These are phyloP conservation scores for Metarhizium robertsii DNA, from an alignment of 2,329 filamentous ascomycete species.

Conservation along the genomic window DNA sequence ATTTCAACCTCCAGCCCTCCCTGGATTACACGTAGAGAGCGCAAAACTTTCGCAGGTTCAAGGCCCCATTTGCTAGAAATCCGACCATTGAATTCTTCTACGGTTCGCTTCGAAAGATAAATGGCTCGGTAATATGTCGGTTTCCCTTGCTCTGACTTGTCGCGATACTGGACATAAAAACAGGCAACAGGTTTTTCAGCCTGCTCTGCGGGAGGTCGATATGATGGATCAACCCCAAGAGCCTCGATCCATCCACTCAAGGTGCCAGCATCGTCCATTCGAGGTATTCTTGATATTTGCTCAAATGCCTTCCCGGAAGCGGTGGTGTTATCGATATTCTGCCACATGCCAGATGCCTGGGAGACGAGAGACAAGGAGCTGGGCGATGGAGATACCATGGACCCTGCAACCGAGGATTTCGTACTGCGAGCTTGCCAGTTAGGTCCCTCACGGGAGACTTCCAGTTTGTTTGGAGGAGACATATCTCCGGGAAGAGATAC, in stretches of 20 bases:
- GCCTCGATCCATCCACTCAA: slow-evolving; percentile 83
- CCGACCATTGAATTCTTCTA: slow-evolving; percentile 62
- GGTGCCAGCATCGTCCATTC: slow-evolving; percentile 52
- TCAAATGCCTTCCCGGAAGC: slow-evolving; percentile 36
- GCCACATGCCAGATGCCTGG: slow-evolving; percentile 45
- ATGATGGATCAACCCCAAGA: slow-evolving; percentile 77
- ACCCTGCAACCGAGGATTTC: slow-evolving; percentile 48
- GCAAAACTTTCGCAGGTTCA: slow-evolving; percentile 60
- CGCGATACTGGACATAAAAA: slow-evolving; percentile 65
- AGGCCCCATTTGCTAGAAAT: slow-evolving; percentile 75
- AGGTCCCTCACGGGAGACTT: slow-evolving; percentile 33
- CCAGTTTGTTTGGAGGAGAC: slow-evolving; percentile 47
- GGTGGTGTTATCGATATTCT: slow-evolving; percentile 44
- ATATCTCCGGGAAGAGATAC: slow-evolving; percentile 63
- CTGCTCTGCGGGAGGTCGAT: slow-evolving; percentile 68
- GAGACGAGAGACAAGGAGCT: slow-evolving; percentile 56
- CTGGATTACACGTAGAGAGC: slow-evolving; percentile 62
- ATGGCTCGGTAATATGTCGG: slow-evolving; percentile 71
- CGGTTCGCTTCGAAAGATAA: slow-evolving; percentile 70
- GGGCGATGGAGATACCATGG: slow-evolving; percentile 57
- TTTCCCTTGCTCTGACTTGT: slow-evolving; percentile 37
- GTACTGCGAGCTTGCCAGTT: slow-evolving; percentile 45
- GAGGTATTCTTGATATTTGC: slow-evolving; percentile 42
- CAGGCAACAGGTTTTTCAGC: slow-evolving; percentile 70
- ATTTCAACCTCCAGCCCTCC: slow-evolving; percentile 75